Evolutionary conservation across 139 green algal genomes (phyloP).

Genomic region (Trebouxia sp.): DNA sequence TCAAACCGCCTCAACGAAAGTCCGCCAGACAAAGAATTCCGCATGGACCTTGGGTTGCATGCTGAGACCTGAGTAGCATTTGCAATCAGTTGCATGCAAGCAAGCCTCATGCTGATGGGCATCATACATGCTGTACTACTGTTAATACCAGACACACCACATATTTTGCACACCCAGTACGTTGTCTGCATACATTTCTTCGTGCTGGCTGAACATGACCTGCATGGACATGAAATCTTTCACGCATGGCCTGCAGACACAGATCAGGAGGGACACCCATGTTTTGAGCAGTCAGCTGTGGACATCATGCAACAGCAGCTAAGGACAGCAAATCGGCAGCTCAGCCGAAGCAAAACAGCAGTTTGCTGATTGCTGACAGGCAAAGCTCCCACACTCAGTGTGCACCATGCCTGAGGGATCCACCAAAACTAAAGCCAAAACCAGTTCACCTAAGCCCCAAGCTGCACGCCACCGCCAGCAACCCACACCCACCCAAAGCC

Average conservation of each 20-base stretch:
- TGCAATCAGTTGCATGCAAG: too few species aligned
- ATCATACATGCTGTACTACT: too few species aligned
- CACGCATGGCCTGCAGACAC: too few species aligned
- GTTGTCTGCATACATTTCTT: too few species aligned
- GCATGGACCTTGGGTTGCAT: not conserved
- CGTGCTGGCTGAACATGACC: too few species aligned
- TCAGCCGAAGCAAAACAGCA: not conserved
- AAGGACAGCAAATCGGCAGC: not conserved
- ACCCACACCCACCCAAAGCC: constrained; percentile 3
- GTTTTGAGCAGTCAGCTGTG: not conserved
- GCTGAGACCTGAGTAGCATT: not conserved
- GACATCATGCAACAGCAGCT: not conserved
- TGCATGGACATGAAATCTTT: too few species aligned
- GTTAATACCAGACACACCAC: too few species aligned
- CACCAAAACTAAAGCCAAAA: not conserved
- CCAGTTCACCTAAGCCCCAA: not conserved
- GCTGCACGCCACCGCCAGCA: not conserved
- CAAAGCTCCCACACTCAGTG: too few species aligned
- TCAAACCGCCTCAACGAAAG: not conserved
- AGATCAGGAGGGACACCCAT: too few species aligned
- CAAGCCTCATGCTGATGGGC: too few species aligned
- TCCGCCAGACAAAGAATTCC: not conserved
- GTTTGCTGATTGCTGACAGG: not conserved
- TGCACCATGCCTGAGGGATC: not conserved
- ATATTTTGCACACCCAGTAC: too few species aligned